Evolutionary conservation across 2,329 filamentous ascomycete genomes (phyloP), one percentile per base, ranked within the genome.

Genomic region (Pseudonectria buxi): DNA sequence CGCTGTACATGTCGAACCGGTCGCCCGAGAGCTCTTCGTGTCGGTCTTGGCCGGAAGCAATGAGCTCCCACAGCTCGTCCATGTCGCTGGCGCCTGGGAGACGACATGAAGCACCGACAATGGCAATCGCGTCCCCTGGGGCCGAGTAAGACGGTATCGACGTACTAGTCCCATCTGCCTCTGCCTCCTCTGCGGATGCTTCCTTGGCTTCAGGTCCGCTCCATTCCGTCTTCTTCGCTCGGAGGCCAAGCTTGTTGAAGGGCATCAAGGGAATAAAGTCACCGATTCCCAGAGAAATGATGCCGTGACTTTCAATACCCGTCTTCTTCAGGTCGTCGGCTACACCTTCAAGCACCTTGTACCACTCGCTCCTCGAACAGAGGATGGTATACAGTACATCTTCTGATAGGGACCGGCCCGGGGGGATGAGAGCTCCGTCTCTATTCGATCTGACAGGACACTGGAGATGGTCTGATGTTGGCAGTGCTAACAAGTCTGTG

Each of bases 311-410:
- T 18, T 28, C 11, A 10, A n/a, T n/a, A 7, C 13, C 10, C 12
- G 24, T 6, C 12, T 16, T 12, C n/a, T 22, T 15, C 2, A 27
- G 13, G 13, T 34, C 32, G 2, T 22, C 14, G 13, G 14, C n/a
- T 12, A 15, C 14, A 13, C 22, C 16, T 26, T 28, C n/a, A 4
- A 34, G 12, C 4, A 34, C 12, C 5, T 25, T 28, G 25, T 34
- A 34, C 32, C 32, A 34, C 7, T 34, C 32, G 25, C 32, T 28
- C n/a, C 32, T 27, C 25, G 32, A 28, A n/a, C 24, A 24, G 6
- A 34, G 25, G 2, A 34, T 34, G 24, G 32, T 34, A 14, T 9
- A 11, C 4, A 34, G 15, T 6, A 28, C 11, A 10, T 34, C 32
- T 6, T 34, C 14, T 7, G 32, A 10, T 6, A 34, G 26, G 7